Percentiles rank a stretch among this genome's conserved stretches.
Conservation (phyloP, 2,329 filamentous ascomycete species). For the Aspergillus viridinutans region DNA sequence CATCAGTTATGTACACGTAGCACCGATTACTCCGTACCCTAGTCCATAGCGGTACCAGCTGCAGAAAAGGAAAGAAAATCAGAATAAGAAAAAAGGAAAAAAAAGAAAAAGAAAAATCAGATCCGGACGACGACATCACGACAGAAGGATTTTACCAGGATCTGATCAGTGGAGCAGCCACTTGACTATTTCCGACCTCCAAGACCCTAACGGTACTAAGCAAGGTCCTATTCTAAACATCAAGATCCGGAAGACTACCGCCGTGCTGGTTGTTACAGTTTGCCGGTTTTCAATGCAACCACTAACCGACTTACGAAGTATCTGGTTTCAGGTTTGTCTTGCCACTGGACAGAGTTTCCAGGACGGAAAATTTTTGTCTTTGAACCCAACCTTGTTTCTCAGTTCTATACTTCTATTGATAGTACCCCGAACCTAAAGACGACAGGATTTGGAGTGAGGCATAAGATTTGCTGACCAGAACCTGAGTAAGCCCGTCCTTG, state of each 20-base stretch:
- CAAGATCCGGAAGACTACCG: background rate
- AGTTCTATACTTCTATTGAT: background rate
- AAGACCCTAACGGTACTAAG: background rate
- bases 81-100: too few relatives aligned
- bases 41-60: background rate
- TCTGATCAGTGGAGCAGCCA: background rate
- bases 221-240: background rate
- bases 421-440: background rate
- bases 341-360: background rate
- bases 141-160: background rate
- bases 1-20: background rate
- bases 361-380: background rate
- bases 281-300: background rate
- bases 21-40: too few relatives aligned
- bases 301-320: background rate
- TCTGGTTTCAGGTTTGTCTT: background rate
- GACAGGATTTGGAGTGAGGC: background rate
- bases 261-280: background rate
- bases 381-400: background rate
- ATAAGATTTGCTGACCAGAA: background rate
- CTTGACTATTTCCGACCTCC: background rate
- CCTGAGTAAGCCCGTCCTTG: background rate
- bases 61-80: too few relatives aligned
- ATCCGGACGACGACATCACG: background rate
- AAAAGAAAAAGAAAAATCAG: background rate